phyloP scores from a whole-genome alignment of 2,329 filamentous ascomycete species.

The Teratosphaeria nubilosa region DNA sequence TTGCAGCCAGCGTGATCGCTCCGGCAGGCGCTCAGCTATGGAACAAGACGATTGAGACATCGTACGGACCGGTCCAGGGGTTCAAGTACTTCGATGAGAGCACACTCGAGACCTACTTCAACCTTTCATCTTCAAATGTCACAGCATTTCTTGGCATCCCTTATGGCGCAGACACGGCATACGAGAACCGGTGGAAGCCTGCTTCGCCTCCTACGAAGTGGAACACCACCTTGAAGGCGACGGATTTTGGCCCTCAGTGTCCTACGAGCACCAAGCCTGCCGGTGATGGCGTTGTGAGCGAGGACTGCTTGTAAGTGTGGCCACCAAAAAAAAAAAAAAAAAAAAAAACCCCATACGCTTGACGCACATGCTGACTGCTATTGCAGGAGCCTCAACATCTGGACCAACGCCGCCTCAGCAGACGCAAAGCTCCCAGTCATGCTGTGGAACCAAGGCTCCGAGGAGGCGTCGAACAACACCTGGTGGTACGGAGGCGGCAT shows the following conservation, averaged over 20 bases:
- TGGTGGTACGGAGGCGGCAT: background rate
- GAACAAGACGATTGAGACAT: background rate
- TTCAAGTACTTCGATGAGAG: background rate
- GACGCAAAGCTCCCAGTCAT: background rate
- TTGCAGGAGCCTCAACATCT: slow-evolving; percentile 3
- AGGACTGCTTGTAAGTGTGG: background rate
- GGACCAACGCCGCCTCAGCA: background rate
- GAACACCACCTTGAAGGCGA: background rate
- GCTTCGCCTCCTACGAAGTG: background rate
- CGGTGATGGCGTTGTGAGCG: background rate
- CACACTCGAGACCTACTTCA: background rate
- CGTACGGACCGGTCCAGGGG: background rate
- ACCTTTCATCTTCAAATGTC: background rate
- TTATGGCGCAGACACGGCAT: background rate
- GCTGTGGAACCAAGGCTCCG: background rate
- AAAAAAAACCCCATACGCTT: background rate
- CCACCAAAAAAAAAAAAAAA: no score
- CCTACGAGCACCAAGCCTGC: background rate
- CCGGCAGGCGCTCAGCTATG: background rate
- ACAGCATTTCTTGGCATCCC: background rate
- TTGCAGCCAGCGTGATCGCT: background rate
- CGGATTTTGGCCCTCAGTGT: background rate
- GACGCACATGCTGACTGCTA: background rate
- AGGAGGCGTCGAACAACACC: background rate
- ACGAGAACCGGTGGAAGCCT: background rate